Evolutionary conservation across 139 green algal species (phyloP).

Genomic region (Gonium pectorale): DNA sequence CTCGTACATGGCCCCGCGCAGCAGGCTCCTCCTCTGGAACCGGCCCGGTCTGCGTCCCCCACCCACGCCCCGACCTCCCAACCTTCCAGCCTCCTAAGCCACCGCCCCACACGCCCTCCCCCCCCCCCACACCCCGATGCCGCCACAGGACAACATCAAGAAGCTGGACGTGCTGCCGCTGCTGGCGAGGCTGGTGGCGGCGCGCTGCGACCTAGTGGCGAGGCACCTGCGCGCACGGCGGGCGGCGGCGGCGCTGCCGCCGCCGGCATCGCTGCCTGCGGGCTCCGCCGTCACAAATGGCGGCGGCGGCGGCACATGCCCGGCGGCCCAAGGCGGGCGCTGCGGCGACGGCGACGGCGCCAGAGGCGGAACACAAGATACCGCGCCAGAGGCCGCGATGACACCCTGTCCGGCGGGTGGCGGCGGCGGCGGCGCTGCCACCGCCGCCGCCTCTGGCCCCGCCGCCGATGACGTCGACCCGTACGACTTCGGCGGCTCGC

Average conservation of each 20-base stretch:
- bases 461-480: neutral
- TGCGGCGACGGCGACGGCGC: neutral
- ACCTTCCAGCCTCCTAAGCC: neutral
- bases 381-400: too few species aligned
- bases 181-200: slow-evolving; percentile 22
- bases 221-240: neutral
- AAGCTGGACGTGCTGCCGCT: slow-evolving; percentile 44
- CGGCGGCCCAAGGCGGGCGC: neutral
- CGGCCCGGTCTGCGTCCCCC: too few species aligned
- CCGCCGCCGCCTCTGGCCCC: neutral
- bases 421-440: neutral
- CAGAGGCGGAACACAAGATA: neutral
- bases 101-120: too few species aligned
- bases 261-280: neutral
- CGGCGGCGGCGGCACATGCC: neutral
- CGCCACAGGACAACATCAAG: slow-evolving; percentile 33
- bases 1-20: too few species aligned
- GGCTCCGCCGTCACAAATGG: too few species aligned
- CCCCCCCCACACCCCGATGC: neutral
- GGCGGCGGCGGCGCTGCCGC: neutral
- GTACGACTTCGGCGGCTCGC: slow-evolving; percentile 1
- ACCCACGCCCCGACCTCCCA: neutral
- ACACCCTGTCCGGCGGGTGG: too few species aligned
- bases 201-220: neutral
- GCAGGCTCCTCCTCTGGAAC: too few species aligned